phyloP scores from a whole-genome alignment of 192 early-diverging fungal genomes.

The Endogone sp. region DNA sequence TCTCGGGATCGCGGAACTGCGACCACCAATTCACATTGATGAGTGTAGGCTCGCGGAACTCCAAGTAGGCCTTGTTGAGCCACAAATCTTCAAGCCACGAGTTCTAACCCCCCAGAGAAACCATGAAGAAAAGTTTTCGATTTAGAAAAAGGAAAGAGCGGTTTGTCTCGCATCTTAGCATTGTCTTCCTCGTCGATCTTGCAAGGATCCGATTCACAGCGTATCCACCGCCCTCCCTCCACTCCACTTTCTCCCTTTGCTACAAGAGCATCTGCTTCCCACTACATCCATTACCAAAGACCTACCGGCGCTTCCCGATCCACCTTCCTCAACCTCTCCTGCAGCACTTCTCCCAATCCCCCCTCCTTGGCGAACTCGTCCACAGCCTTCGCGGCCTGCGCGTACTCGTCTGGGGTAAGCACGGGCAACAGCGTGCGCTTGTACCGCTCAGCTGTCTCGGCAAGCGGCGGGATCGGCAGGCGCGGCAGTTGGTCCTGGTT shows the following conservation, averaged over 20 bases:
- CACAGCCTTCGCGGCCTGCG: slow-evolving; percentile 58
- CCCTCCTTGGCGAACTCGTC: slow-evolving; percentile 60
- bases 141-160: background rate
- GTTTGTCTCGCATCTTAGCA: too few relatives aligned
- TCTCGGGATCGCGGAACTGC: slow-evolving; percentile 56
- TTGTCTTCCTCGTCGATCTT: too few relatives aligned
- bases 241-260: background rate
- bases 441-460: slow-evolving; percentile 76
- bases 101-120: slow-evolving; percentile 34
- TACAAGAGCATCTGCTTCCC: background rate
- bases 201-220: too few relatives aligned
- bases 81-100: slow-evolving; percentile 91
- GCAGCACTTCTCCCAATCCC: slow-evolving; percentile 73
- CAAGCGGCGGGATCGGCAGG: slow-evolving; percentile 81
- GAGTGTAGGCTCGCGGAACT: slow-evolving; percentile 79
- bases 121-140: background rate
- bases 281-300: background rate
- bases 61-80: slow-evolving; percentile 79
- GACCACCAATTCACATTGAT: slow-evolving; percentile 94
- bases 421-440: slow-evolving; percentile 70
- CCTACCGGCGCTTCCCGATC: slow-evolving; percentile 58
- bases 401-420: slow-evolving; percentile 53
- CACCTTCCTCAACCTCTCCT: slow-evolving; percentile 63
- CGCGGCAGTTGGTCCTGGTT: slow-evolving; percentile 71
- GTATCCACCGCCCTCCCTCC: too few relatives aligned